Evolutionary conservation across 1,284 basidiomycete species (phyloP), one percentile per base, ranked within the genome.

Genomic region (Trichosporon inkin): DNA sequence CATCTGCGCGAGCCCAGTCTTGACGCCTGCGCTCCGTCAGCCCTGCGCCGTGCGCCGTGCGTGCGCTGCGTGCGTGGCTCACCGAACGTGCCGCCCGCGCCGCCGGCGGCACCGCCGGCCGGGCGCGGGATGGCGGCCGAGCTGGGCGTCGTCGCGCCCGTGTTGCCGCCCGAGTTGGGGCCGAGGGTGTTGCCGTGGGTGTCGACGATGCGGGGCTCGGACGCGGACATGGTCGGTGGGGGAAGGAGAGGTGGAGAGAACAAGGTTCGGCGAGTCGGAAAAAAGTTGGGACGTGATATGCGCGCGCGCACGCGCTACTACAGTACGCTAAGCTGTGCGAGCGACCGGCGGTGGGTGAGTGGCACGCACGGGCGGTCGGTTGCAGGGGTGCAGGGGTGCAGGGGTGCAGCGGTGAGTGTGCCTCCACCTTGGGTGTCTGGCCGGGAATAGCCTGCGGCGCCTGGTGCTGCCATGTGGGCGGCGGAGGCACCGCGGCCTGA

Each of bases 1-100:
- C 92, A 95, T 94, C 82, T 94, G 91, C 1, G 92, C 92, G 49
- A 96, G 82, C 61, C 91, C 91, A 24, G 90, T 91, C 81, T 97
- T 97, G 75, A 97, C 91, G 38, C 88, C 28, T 32, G 4, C 5
- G 28, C 8, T 32, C 28, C 28, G 28, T 32, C 28, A 32, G 28
- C 28, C 8, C 4, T 8, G 5, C 4, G 28, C 28, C 8, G 8
- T 32, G 8, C 4, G 28, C 28, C 28, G 28, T 5, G 28, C 28
- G 8, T 32, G 28, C 4, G 8, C 28, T 8, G 28, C 28, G 11
- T 8, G 28, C 28, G 11, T 4, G 36, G 6, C 28, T 32, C 28
- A 32, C 28, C 88, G 73, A 92, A 95, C 8, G 91, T 92, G 41
- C 90, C 90, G 61, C 82, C 85, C 47, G 83, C 83, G 41, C 72